A percentile compares a stretch with the other conserved stretches of the same genome.
Evolutionary conservation across 73 alveolate species (phyloP).

Genomic region (Tetrahymena thermophila): DNA sequence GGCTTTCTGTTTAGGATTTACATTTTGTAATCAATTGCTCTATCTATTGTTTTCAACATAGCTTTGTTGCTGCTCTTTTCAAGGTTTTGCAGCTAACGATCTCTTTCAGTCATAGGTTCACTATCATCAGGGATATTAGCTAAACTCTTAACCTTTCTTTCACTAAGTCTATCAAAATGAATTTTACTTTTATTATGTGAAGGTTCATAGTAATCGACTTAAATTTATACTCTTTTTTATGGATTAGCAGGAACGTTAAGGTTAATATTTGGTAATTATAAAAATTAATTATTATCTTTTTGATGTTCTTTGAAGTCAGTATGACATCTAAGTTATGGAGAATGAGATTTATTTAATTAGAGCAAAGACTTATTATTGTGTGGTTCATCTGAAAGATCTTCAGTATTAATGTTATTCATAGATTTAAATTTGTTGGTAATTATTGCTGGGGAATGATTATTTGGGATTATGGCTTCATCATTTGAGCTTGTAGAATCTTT

Average conservation of each 20-base stretch:
- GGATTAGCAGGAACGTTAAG: neutral
- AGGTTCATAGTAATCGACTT: neutral
- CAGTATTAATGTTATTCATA: neutral
- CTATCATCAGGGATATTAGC: neutral
- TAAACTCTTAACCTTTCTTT: neutral
- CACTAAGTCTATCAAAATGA: neutral
- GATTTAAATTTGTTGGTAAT: neutral
- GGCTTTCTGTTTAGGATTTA: neutral
- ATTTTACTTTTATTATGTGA: neutral
- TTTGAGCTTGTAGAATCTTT: neutral
- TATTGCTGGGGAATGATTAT: neutral
- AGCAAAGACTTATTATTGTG: neutral
- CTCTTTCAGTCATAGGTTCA: neutral
- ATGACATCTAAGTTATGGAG: neutral
- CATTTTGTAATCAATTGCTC: neutral
- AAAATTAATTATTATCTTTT: neutral
- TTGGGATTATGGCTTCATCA: neutral
- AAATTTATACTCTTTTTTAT: neutral
- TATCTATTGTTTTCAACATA: neutral
- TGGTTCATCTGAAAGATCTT: neutral
- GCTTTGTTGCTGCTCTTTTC: neutral
- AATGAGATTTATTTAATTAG: neutral
- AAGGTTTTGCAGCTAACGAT: neutral
- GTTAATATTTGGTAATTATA: neutral
- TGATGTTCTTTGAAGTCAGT: neutral